Percentiles rank a stretch among this genome's conserved stretches.
phyloP scores from a whole-genome alignment of 495 filamentous ascomycete genomes.

The Bryoglossum gracile region DNA sequence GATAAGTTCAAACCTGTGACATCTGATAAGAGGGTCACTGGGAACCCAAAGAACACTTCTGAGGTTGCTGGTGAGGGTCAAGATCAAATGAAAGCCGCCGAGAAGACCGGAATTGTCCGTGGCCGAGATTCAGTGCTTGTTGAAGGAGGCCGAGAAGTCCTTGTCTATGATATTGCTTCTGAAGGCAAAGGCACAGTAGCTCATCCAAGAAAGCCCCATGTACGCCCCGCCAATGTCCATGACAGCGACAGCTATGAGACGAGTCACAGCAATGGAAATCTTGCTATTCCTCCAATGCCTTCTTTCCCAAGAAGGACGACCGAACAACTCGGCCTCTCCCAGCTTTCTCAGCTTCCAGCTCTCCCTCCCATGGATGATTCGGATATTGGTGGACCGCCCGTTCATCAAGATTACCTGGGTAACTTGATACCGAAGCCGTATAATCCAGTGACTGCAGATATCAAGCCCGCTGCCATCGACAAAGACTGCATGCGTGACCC shows the following conservation, averaged over 20 bases:
- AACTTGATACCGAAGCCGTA: conserved; percentile 27
- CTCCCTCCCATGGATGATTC: conserved; percentile 65
- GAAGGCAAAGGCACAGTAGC: conserved; percentile 55
- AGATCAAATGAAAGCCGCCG: conserved; percentile 58
- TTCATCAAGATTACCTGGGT: conserved; percentile 12
- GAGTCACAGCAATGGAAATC: conserved; percentile 33
- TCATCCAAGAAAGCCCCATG: conserved; percentile 36
- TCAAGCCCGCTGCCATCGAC: conserved; percentile 49
- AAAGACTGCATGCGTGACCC: conserved; percentile 68
- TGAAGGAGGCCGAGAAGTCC: conserved; percentile 51
- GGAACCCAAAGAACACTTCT: conserved; percentile 56
- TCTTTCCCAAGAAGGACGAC: conserved; percentile 43
- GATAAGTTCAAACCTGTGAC: conserved; percentile 44
- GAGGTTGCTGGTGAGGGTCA: conserved; percentile 72
- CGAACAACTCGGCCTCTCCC: conserved; percentile 47
- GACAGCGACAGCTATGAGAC: conserved; percentile 2
- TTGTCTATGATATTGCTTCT: conserved; percentile 48
- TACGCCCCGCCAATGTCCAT: conserved; percentile 17
- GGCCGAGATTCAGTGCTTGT: conserved; percentile 63
- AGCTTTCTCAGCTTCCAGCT: conserved; percentile 57
- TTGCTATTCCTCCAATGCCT: conserved; percentile 43
- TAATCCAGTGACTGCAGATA: conserved; percentile 57
- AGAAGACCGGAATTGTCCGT: conserved; percentile 45
- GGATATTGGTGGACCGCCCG: conserved; percentile 66
- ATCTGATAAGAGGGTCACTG: conserved; percentile 54